Percentiles rank a stretch among this genome's conserved stretches.
phyloP scores from a whole-genome alignment of 768 basidiomycete genomes.

The Filobasidium floriforme region DNA sequence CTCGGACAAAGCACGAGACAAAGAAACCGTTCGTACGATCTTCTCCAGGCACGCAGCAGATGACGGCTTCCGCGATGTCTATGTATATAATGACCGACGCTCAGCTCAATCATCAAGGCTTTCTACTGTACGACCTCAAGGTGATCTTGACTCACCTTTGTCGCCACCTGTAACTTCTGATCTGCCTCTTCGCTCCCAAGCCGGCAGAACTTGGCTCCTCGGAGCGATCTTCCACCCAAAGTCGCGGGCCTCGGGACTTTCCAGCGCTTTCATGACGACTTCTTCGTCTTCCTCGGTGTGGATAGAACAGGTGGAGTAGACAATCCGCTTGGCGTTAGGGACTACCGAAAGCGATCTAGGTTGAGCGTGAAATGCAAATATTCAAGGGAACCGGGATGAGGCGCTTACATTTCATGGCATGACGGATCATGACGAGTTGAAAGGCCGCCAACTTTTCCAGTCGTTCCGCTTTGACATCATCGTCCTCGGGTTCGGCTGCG shows the following conservation, averaged over 20 bases:
- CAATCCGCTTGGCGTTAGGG: constrained; percentile 67
- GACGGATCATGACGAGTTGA: constrained; percentile 81
- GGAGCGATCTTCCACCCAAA: constrained; percentile 64
- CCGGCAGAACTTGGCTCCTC: constrained; percentile 60
- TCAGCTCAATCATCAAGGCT: background rate
- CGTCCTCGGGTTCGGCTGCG: constrained; percentile 52
- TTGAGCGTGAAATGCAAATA: background rate
- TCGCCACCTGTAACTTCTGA: constrained; percentile 55
- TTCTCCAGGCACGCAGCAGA: constrained; percentile 49
- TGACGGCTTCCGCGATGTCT: constrained; percentile 51
- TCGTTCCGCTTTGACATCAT: constrained; percentile 56
- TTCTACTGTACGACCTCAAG: constrained; percentile 4
- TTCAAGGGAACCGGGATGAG: background rate
- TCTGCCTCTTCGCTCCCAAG: constrained; percentile 75
- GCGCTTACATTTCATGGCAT: constrained; percentile 83
- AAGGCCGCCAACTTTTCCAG: constrained; percentile 77
- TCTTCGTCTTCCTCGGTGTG: constrained; percentile 87
- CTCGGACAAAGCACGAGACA: constrained; percentile 77
- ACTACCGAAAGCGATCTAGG: constrained; percentile 49
- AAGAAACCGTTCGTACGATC: constrained; percentile 94
- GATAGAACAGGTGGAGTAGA: constrained; percentile 96
- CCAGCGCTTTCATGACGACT: constrained; percentile 69
- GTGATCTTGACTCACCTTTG: constrained; percentile 48
- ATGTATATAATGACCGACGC: constrained; percentile 6
- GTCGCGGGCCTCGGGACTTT: constrained; percentile 59